Evolutionary conservation across 495 filamentous ascomycete genomes (phyloP).

Genomic region (Pyrenopolyporus hunteri): DNA sequence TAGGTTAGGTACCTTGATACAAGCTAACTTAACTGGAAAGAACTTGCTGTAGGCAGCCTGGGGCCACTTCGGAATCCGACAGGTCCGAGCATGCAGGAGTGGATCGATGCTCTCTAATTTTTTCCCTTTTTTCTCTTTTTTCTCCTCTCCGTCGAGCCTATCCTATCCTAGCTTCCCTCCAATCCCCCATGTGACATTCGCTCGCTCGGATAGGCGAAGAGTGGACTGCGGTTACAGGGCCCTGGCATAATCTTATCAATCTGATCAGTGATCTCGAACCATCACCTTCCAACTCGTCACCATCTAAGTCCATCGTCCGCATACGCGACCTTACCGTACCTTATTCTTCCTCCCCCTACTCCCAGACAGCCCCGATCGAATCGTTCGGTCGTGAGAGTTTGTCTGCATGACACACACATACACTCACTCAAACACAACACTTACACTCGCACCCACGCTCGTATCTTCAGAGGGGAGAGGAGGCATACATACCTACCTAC

Average conservation of each 20-base stretch:
- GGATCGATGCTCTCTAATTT: constrained; percentile 21
- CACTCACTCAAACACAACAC: too few relatives aligned
- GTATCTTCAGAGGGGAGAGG: too few relatives aligned
- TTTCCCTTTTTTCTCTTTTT: constrained; percentile 13
- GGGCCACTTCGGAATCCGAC: constrained; percentile 38
- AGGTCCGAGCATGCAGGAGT: constrained; percentile 33
- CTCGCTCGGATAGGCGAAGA: constrained; percentile 8
- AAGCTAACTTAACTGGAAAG: too few relatives aligned
- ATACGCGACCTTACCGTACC: neutral
- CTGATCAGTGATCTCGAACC: constrained; percentile 46
- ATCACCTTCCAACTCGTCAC: constrained; percentile 11
- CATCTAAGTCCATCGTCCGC: neutral
- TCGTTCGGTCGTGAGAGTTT: neutral
- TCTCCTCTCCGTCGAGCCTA: constrained; percentile 13
- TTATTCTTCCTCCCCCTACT: neutral
- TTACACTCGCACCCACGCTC: too few relatives aligned
- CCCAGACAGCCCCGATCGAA: neutral
- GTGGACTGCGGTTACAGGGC: constrained; percentile 29
- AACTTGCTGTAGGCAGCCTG: too few relatives aligned
- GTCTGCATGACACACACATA: constrained; percentile 22
- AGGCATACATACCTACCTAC: too few relatives aligned
- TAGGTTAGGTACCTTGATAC: too few relatives aligned
- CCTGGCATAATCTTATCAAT: constrained; percentile 51
- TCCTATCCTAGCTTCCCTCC: constrained; percentile 1
- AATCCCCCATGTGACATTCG: constrained; percentile 29